Evolutionary conservation across 306 rosid species (phyloP), one percentile per base, ranked within the genome.

Genomic region (Purshia tridentata): DNA sequence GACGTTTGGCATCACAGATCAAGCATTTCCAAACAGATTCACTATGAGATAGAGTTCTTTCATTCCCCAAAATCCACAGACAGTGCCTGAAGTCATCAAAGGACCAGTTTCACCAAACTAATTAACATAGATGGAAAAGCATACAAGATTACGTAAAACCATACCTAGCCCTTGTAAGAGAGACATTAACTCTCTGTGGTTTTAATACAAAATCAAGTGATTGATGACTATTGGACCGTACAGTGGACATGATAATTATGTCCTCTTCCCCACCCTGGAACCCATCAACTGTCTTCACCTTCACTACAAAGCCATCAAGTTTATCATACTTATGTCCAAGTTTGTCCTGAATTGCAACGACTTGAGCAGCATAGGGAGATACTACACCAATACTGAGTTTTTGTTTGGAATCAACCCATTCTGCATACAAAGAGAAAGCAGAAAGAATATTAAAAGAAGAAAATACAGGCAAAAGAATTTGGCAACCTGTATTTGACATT

Each of bases 351-450:
- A 92, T 78, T 0, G 88, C 86, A 22, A 50, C 81, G 20, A 89
- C 96, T 82, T 92, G 97, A 39, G 92, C 93, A n/a, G 91, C 84
- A 77, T 92, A 92, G n/a, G 97, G 97, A 54, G 97, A 92, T 44
- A 92, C 83, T 20, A 89, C 72, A 64, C 97, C 97, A 20, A 92
- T 40, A 53, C 84, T 73, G 9, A 92, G 61, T 47, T 79, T 74
- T 57, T 67, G 72, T 29, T 76, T 56, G n/a, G 83, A 81, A 44
- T 39, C 86, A 16, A n/a, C 11, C 93, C 93, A 88, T 11, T 50
- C 96, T 92, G 84, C 42, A 54, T 10, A 23, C 40, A 52, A 14
- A 72, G 44, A 56, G 51, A 56, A 35, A 65, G 6, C 42, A 4
- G 62, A 55, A 42, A 46, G 29, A 23, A 2, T 23, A 23, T 23